A percentile compares a stretch with the other conserved stretches of the same genome.
Evolutionary conservation across 2,329 filamentous ascomycete genomes (phyloP).

Genomic region (Fusarium humuli): DNA sequence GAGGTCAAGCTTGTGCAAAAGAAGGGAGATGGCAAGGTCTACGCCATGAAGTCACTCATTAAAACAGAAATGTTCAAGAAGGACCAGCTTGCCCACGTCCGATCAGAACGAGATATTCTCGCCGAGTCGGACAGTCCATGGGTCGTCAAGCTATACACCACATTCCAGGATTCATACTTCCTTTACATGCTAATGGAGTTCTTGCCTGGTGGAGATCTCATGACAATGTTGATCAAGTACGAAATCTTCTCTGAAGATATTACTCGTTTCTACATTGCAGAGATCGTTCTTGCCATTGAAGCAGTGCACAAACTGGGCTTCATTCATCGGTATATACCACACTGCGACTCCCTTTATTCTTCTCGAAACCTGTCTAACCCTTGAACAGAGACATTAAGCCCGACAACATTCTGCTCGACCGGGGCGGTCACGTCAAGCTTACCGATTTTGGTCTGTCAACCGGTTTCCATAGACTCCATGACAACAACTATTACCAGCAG

Average conservation of each 20-base stretch:
- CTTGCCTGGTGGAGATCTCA: slow-evolving; percentile 95
- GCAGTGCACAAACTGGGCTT: slow-evolving; percentile 98
- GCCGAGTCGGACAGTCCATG: slow-evolving; percentile 99
- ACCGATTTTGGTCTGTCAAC: slow-evolving; percentile 98
- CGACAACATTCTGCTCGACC: slow-evolving; percentile 96
- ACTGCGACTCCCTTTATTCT: not conserved
- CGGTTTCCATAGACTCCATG: slow-evolving; percentile 96
- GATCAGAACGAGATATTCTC: slow-evolving; percentile 95
- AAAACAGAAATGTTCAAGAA: slow-evolving; percentile 99
- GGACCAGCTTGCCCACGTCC: slow-evolving; percentile 96
- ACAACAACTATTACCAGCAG: slow-evolving; percentile 98
- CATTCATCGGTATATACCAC: slow-evolving; percentile 86
- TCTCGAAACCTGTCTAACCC: slow-evolving; percentile 22
- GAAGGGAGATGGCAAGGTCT: slow-evolving; percentile 95
- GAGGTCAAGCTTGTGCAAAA: slow-evolving; percentile 98
- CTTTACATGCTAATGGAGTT: slow-evolving; percentile 99
- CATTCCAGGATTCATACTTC: slow-evolving; percentile 96
- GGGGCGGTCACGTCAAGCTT: slow-evolving; percentile 96
- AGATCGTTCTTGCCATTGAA: slow-evolving; percentile 97
- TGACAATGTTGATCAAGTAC: slow-evolving; percentile 99
- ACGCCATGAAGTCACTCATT: slow-evolving; percentile 97
- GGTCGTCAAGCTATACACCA: slow-evolving; percentile 98
- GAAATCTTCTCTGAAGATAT: slow-evolving; percentile 99
- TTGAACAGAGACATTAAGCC: slow-evolving; percentile 91
- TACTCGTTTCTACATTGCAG: slow-evolving; percentile 98